Base-by-base conservation (phyloP, 495 filamentous ascomycete genomes). In the Podospora pseudocomata region DNA sequence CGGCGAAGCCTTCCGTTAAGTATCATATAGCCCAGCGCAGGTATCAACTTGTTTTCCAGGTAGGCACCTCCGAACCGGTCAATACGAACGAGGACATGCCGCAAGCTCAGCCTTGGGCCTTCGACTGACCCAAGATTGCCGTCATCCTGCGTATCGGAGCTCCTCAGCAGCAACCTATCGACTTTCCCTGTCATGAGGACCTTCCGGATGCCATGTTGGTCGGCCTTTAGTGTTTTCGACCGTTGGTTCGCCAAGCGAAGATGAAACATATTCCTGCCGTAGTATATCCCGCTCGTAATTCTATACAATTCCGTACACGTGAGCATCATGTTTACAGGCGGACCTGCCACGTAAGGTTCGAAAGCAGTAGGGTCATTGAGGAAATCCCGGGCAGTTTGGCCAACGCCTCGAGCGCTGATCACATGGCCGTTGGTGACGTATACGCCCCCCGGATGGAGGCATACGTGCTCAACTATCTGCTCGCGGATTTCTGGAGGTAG, bases 261-360 rank as follows among this genome's bases (percentile, higher is more conserved):
- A 26, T 71, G 73, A 64, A 79, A 78, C 15, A 67, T 70, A 49
- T 80, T 79, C 18, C 72, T 64, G 2, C 70, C 64, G 65, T 80
- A 80, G 66, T 78, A 79, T 26, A 79, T 71, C 19, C 71, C 73
- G 5, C 70, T 75, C 18, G 78, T 76, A 44, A 76, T 75, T 34
- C 73, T 72, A 58, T 78, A 74, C 62, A 79, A 70, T 65, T 76
- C 68, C 53, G 73, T 67, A 27, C 69, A 78, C 28, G 74, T 76
- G 59, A 77, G 76, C 68, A 80, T 78, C 30, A 78, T 49, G 63
- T 68, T 67, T 7, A 76, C 9, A 16, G 72, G 72, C 53, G 68
- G 70, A n/a, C 28, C 58, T 58, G 55, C 65, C 15, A 19, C 59
- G 20, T 19, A 2, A 20, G 32, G 27, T 16, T 49, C 13, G 39